A percentile compares a stretch with the other conserved stretches of the same genome.
Evolutionary conservation across 1,139 yeast genomes (phyloP).

Genomic region (Yamadazyma pseudoaaseri): DNA sequence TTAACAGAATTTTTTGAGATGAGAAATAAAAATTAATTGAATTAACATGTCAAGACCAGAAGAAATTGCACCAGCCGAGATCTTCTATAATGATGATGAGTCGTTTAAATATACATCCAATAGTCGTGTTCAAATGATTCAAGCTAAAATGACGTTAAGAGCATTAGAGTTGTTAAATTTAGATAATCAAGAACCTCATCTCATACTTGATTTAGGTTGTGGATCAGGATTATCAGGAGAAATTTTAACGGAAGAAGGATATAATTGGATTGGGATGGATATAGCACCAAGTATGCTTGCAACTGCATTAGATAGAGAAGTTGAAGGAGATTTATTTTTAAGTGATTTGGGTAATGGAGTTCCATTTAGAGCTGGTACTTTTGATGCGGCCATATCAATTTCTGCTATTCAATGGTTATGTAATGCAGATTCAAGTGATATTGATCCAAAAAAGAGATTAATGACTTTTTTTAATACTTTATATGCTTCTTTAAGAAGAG

Average conservation of each 20-base stretch:
- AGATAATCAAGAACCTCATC: slow-evolving; percentile 60
- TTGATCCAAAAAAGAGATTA: slow-evolving; percentile 85
- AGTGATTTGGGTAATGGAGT: slow-evolving; percentile 94
- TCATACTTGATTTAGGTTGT: slow-evolving; percentile 89
- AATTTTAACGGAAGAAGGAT: slow-evolving; percentile 90
- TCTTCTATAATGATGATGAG: slow-evolving; percentile 88
- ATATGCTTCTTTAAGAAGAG: slow-evolving; percentile 82
- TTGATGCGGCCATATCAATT: slow-evolving; percentile 95
- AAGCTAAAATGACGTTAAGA: slow-evolving; percentile 94
- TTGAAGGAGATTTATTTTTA: slow-evolving; percentile 88
- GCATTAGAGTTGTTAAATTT: slow-evolving; percentile 85
- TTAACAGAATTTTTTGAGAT: neutral
- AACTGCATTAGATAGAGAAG: slow-evolving; percentile 85
- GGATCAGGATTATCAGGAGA: slow-evolving; percentile 98
- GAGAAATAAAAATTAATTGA: neutral
- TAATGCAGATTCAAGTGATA: slow-evolving; percentile 83
- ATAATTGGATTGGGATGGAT: slow-evolving; percentile 95
- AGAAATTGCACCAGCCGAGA: slow-evolving; percentile 95
- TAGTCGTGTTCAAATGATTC: slow-evolving; percentile 96
- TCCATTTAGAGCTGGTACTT: slow-evolving; percentile 94
- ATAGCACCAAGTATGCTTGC: slow-evolving; percentile 96
- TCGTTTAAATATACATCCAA: slow-evolving; percentile 87
- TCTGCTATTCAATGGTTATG: slow-evolving; percentile 98
- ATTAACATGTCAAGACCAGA: slow-evolving; percentile 89
- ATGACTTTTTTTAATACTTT: slow-evolving; percentile 82